Base-by-base conservation (phyloP, 306 rosid species). In the Styphnolobium japonicum region DNA sequence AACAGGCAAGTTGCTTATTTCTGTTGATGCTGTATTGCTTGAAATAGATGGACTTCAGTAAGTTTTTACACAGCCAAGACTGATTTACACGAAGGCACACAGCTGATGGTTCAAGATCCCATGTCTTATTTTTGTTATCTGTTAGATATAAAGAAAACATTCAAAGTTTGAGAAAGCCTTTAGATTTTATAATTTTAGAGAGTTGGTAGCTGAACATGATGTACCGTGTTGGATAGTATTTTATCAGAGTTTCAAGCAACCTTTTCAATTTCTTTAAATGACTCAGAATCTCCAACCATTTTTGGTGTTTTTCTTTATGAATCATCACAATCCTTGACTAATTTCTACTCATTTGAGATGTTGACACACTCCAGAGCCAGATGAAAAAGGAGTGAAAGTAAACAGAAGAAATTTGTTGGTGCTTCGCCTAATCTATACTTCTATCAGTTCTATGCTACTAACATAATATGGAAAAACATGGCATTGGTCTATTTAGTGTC, bases 1-100 rank as follows among this genome's bases (percentile, higher is more conserved):
- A n/a, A n/a, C n/a, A n/a, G n/a, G 97, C 84, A 86, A 82, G 90
- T 77, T 33, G 15, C 48, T n/a, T 67, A 53, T 52, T 68, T 14
- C 4, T 65, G 42, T 40, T 33, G 71, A 48, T 21, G 12, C 42
- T 45, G 69, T 68, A 22, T 82, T 9, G 58, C 63, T 23, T 67
- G n/a, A 48, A 19, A 37, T 56, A 27, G 36, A 48, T 52, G 16
- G 14, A 21, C 42, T 7, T 18, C 4, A 37, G 21, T 61, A 51
- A 52, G 48, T 69, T 72, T 9, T 48, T 34, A 16, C 23, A 2
- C 4, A 12, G 14, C 22, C 31, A 34, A 21, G 52, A 36, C 37
- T 21, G 14, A 56, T 71, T 71, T 52, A 34, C 6, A 63, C 37
- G 2, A 3, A 19, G n/a, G 64, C 31, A 19, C 65, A 21, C 40